phyloP scores from a whole-genome alignment of 2,329 filamentous ascomycete genomes.

The Aspergillus sp. region DNA sequence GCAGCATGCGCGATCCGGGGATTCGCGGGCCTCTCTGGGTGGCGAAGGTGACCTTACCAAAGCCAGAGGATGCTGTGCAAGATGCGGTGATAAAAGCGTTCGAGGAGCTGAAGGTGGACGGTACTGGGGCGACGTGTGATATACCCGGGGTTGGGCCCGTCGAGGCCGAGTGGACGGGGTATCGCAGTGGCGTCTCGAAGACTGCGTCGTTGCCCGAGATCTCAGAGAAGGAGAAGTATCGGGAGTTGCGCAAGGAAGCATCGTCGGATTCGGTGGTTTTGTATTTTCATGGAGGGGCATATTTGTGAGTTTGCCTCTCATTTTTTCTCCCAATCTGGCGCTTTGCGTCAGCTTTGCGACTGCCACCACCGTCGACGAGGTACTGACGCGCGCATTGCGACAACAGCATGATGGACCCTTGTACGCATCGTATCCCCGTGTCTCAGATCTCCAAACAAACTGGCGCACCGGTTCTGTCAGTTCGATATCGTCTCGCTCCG shows the following conservation, averaged over 20 bases:
- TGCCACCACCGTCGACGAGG: too few species aligned
- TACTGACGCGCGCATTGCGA: neutral
- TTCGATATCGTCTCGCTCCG: conserved; percentile 42
- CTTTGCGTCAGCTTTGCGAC: too few species aligned
- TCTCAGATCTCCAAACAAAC: conserved; percentile 32
- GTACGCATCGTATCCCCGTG: conserved; percentile 32
- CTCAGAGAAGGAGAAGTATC: conserved; percentile 38
- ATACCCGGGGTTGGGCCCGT: conserved; percentile 29
- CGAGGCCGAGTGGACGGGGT: conserved; percentile 41
- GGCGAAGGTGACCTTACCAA: conserved; percentile 57
- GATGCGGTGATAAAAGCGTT: conserved; percentile 33
- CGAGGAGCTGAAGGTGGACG: conserved; percentile 30
- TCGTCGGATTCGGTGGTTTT: conserved; percentile 36
- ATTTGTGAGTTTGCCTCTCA: conserved; percentile 30
- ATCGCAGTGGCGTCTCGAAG: conserved; percentile 32
- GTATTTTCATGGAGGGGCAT: conserved; percentile 42
- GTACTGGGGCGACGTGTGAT: conserved; percentile 26
- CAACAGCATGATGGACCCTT: conserved; percentile 37
- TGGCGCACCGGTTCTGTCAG: conserved; percentile 35
- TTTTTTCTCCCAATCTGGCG: neutral
- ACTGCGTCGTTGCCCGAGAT: conserved; percentile 32
- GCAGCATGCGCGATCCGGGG: conserved; percentile 55
- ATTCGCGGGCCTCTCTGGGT: conserved; percentile 79
- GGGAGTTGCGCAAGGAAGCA: conserved; percentile 31
- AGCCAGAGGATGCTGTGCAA: conserved; percentile 43